phyloP scores from a whole-genome alignment of 352 stramenopile genomes.

The Phytophthora hybrid region DNA sequence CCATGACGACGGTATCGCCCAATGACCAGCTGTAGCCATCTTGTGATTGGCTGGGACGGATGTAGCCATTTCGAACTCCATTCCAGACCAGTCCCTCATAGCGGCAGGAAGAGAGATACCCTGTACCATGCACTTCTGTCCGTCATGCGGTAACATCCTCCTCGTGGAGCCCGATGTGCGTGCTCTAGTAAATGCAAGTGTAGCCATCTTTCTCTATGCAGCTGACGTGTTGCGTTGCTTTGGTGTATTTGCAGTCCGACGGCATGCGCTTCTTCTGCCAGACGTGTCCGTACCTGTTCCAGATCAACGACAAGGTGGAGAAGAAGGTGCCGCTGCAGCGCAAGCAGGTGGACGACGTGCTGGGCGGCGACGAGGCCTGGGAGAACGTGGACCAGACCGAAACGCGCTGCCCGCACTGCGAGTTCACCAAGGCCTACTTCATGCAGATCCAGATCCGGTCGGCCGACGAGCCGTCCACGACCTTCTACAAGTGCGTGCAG shows the following conservation, averaged over 20 bases:
- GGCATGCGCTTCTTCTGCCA: conserved; percentile 93
- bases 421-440: conserved; percentile 98
- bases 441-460: conserved; percentile 99
- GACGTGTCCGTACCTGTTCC: conserved; percentile 90
- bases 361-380: conserved; percentile 97
- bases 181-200: neutral
- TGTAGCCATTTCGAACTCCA: neutral
- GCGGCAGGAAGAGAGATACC: neutral
- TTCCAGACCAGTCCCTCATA: neutral
- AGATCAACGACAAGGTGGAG: conserved; percentile 90
- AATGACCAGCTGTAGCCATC: conserved; percentile 2
- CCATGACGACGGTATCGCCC: neutral
- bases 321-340: conserved; percentile 93
- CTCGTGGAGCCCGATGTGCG: conserved; percentile 88
- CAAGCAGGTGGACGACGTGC: conserved; percentile 99
- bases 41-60: neutral
- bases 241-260: conserved; percentile 55
- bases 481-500: conserved; percentile 99
- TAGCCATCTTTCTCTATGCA: neutral
- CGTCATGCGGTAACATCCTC: conserved; percentile 91
- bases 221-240: neutral
- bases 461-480: conserved; percentile 98
- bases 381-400: conserved; percentile 99
- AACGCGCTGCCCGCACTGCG: conserved; percentile 95
- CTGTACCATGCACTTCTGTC: conserved; percentile 88